Base-by-base conservation (phyloP, 2,329 filamentous ascomycete genomes). In the Talaromyces piceae region DNA sequence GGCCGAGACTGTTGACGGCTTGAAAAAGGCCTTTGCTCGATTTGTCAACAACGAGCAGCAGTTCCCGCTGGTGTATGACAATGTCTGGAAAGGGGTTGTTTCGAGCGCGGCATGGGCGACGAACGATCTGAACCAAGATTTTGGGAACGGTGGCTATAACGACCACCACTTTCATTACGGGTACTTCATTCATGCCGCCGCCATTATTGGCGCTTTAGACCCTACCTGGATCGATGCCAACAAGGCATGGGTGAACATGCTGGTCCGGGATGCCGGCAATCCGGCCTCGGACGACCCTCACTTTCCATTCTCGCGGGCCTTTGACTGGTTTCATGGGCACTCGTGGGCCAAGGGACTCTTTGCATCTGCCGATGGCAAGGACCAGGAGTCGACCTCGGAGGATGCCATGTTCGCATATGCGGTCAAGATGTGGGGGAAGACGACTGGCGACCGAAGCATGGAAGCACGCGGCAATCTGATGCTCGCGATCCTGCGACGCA, bases 251-350 rank as follows among this genome's bases (percentile, higher is more conserved):
- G 84, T 96, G 57, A 88, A 96, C 66, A 82, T 80, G 57, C 76
- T 98, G 43, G 84, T 93, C 45, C 85, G 93, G 52, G 93, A 98
- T 61, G 81, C 76, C 45, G 85, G 90, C 43, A 95, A 95, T 67
- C 84, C 90, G 0, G 84, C 80, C 58, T 63, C 75, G 2, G 66
- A 77, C 16, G 91, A 95, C 64, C 74, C 77, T 25, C 82, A 82
- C 59, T 97, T 94, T 67, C 91, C 91, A 0, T 84, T 88, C 58
- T 91, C 80, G 55, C 81, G 93, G 45, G 81, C 77, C 51, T 97
- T 96, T 63, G 93, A 97, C 69, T 96, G 89, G 88, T 97, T 84
- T 67, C 83, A 94, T 62, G 93, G 91, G 2, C 93, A 97, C 75
- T 90, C 86, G 53, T 96, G 91, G 89, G 91, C 91, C 2, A 89